Base-by-base conservation (phyloP, 768 basidiomycete species). In the Trametes cinnabarina region DNA sequence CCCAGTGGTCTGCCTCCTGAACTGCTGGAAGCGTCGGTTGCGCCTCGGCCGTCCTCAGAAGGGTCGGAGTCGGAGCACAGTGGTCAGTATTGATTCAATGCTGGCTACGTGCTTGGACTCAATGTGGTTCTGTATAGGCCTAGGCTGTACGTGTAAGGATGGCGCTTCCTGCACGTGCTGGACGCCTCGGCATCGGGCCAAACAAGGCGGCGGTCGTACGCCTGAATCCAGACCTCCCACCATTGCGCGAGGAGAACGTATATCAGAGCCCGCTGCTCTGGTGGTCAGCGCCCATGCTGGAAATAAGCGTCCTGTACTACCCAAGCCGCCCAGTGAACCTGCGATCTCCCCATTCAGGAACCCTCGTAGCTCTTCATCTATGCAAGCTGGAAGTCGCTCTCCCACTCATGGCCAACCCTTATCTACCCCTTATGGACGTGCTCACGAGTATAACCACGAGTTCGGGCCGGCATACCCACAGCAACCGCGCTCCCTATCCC, bases 1-100 rank as follows among this genome's bases (percentile, higher is more conserved):
- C 90, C 90, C 61, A 76, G 86, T 67, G 90, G 90, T 74, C 79
- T 92, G 39, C 86, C 87, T 17, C 77, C 82, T 71, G 81, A 55
- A 50, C 60, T 82, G 72, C 78, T 87, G 76, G 85, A 81, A 78
- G 80, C 84, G 78, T 82, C 79, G 79, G 78, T 80, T 69, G 78
- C 79, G 60, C 68, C 73, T 63, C 76, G 76, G 62, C 62, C 66
- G 47, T 67, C 71, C 22, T 77, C 78, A 49, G 84, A 86, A 63
- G 76, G 78, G 62, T 76, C 76, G 48, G 85, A 87, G 65, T 84
- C 85, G 55, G 85, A 88, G 66, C 78, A 79, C 72, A 79, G 83
- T 73, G 83, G 82, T 66, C 20, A 42, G 71, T 12, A n/a, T n/a
- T n/a, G n/a, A n/a, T n/a, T n/a, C n/a, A n/a, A n/a, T n/a, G n/a